These are phyloP conservation scores for Coemansia erecta DNA, from an alignment of 192 early-diverging fungal species.

Conservation along the genomic window DNA sequence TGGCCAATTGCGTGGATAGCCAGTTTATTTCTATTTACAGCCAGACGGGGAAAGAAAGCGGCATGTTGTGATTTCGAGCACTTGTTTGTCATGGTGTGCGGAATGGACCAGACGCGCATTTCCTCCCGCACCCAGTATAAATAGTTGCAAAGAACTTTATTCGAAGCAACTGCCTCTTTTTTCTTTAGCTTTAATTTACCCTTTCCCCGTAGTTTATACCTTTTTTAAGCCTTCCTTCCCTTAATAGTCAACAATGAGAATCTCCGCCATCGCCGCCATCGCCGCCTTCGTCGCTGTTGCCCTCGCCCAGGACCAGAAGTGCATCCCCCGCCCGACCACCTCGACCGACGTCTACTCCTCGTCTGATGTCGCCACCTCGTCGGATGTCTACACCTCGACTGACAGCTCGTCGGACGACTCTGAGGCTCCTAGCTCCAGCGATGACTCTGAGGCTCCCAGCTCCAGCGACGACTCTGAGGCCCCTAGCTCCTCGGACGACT, in stretches of 20 bases:
- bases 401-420: background rate
- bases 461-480: background rate
- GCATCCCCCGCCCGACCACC: conserved; percentile 36
- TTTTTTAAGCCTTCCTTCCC: background rate
- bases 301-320: conserved; percentile 23
- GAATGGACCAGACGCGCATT: background rate
- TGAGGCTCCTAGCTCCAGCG: background rate
- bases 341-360: conserved; percentile 2
- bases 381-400: conserved; percentile 1
- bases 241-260: conserved; percentile 19
- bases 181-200: conserved; percentile 6
- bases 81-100: background rate
- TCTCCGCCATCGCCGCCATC: conserved; percentile 17
- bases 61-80: background rate
- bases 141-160: background rate
- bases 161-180: background rate
- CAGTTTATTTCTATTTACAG: background rate
- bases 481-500: background rate
- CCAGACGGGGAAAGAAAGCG: background rate
- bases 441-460: background rate
- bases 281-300: conserved; percentile 31
- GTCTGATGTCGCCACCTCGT: background rate
- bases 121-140: background rate
- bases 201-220: background rate
- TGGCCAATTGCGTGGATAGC: background rate